phyloP scores from a whole-genome alignment of 2,329 filamentous ascomycete genomes.

The Colletotrichum tofieldiae region DNA sequence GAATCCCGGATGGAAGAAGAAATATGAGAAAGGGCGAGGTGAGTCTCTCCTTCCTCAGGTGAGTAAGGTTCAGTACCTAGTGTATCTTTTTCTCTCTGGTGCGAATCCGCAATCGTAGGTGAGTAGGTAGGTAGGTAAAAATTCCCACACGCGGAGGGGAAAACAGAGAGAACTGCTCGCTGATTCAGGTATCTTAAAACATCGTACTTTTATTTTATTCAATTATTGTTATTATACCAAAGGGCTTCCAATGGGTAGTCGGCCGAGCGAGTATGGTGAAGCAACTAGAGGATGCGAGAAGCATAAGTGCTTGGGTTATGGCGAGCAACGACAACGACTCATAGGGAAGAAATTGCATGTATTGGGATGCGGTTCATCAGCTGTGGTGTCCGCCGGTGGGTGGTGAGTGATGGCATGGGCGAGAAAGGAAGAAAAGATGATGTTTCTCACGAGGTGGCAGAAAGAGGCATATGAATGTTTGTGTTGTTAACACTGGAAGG shows the following conservation, averaged over 20 bases:
- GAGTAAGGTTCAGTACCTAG: background rate
- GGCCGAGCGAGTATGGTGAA: background rate
- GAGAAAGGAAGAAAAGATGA: background rate
- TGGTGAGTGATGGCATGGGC: background rate
- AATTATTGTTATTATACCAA: too few relatives aligned
- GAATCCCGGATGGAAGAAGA: background rate
- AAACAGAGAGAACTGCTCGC: background rate
- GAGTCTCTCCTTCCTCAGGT: background rate
- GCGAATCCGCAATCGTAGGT: background rate
- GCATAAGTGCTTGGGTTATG: too few relatives aligned
- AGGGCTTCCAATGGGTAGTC: background rate
- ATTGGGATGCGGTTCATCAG: background rate
- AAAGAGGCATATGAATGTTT: too few relatives aligned
- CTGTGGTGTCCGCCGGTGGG: background rate
- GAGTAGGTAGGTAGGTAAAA: background rate
- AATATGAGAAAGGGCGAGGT: background rate
- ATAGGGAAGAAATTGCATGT: too few relatives aligned
- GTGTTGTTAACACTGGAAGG: background rate
- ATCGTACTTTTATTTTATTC: too few relatives aligned
- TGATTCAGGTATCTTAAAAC: background rate
- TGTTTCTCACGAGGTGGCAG: background rate
- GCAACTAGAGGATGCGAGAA: background rate
- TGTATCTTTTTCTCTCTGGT: background rate
- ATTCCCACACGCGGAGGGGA: background rate
- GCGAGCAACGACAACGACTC: too few relatives aligned